Evolutionary conservation across 1,284 basidiomycete species (phyloP), one percentile per base, ranked within the genome.

Genomic region (Ustilago trichophora): DNA sequence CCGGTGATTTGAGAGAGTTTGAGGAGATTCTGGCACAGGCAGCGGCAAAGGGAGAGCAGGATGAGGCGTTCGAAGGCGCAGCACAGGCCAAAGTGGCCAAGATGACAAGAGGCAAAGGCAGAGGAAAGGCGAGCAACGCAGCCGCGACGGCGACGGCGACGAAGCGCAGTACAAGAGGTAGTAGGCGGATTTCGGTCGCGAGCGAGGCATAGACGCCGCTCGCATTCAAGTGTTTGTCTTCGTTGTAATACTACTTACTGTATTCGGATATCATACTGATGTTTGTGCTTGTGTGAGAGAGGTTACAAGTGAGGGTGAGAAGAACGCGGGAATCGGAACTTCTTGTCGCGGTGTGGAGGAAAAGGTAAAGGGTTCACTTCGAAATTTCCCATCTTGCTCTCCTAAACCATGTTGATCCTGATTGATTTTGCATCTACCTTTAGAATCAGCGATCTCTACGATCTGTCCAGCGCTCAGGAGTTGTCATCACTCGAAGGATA

Each of bases 41-140:
- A 77, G 88, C 87, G 62, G 85, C 86, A 3, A 91, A 95, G 83
- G 95, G 94, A 3, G 88, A 90, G 68, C 93, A 96, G 82, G 93
- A 96, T 63, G 88, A 93, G 68, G 93, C 88, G 22, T 86, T 97
- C 35, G 91, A 92, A 83, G 90, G 90, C 3, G 72, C 72, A 3
- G 60, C 73, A 4, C 57, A 71, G 37, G 67, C 72, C 2, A 72
- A 73, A 21, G 59, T 73, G 21, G 72, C 67, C 11, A 68, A 68
- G 44, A 12, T 68, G 49, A 63, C 65, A 7, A 58, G 41, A 13
- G 49, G 45, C 22, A 54, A 43, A 15, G 51, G 42, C 8, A 43
- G 45, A 16, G 59, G 45, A 3, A 68, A 62, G 46, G 31, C 50
- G 37, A 62, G 46, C 42, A 44, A 18, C 25, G 54, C 49, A 12